Percentiles rank a stretch among this genome's conserved stretches.
Conservation (phyloP, 139 green algal genomes). For the Chloropicon primus region DNA sequence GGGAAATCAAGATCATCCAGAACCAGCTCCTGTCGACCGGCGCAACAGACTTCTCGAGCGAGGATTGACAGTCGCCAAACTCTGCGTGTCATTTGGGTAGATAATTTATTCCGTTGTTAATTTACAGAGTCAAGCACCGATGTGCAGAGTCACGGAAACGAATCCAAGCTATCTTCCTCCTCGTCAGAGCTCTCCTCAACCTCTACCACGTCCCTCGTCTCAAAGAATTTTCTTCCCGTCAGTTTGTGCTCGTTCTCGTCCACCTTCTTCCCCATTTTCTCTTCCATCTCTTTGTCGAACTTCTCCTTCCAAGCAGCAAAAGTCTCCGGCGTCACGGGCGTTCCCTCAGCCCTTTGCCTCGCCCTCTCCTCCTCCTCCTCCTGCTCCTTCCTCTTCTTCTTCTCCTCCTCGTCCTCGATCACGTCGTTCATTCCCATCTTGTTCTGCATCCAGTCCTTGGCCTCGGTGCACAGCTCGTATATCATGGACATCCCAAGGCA, state of each 20-base stretch:
- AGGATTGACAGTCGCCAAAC: too few relatives aligned
- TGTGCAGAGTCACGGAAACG: background rate
- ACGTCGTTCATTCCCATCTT: slow-evolving; percentile 4
- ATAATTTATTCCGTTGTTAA: too few relatives aligned
- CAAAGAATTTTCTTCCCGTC: slow-evolving; percentile 57
- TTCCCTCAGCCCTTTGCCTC: slow-evolving; percentile 45
- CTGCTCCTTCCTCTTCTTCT: slow-evolving; percentile 17
- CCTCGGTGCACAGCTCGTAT: slow-evolving; percentile 48
- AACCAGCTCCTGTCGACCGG: background rate
- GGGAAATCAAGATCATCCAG: background rate
- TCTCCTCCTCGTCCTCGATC: slow-evolving; percentile 13
- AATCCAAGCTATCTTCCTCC: background rate
- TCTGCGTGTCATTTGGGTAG: too few relatives aligned
- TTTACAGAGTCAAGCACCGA: background rate
- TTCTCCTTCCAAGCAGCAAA: slow-evolving; percentile 55
- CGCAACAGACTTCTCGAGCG: background rate
- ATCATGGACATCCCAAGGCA: slow-evolving; percentile 75
- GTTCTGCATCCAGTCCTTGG: slow-evolving; percentile 52
- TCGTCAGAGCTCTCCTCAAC: background rate
- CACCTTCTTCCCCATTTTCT: slow-evolving; percentile 5
- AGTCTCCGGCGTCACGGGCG: slow-evolving; percentile 49
- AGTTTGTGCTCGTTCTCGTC: slow-evolving; percentile 15
- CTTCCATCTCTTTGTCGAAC: slow-evolving; percentile 28
- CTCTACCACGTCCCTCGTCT: background rate
- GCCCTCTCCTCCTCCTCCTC: slow-evolving; percentile 46